Evolutionary conservation across 306 rosid genomes (phyloP), one percentile per base, ranked within the genome.

Genomic region (Cicer chorassanicum): DNA sequence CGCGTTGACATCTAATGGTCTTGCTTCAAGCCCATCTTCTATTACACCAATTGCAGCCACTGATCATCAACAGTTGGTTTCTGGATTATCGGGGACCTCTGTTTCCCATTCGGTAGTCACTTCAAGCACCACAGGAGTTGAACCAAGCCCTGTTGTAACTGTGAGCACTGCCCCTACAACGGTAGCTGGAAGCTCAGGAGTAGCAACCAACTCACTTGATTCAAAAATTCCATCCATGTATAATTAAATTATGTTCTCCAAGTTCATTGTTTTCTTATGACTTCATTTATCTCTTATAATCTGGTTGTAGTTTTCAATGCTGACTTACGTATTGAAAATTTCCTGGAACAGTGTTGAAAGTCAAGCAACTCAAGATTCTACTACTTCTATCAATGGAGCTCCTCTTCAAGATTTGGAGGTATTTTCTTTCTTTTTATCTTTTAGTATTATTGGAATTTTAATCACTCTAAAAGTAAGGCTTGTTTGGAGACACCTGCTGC

Each of bases 351-450:
- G 88, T 75, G 74, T 48, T 48, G 96, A 88, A 76, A 90, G 80
- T 60, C 81, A 80, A 78, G 85, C 86, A 76, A 82, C 96, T 71
- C 89, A 82, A 62, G 93, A 87, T 81, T 80, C 82, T 77, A 74
- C 75, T 74, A 66, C 73, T 76, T 65, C 88, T 60, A 65, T 21
- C 18, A 85, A 85, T 78, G 95, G 90, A 78, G 80, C 90, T 80
- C 84, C 91, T 62, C 71, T 62, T 55, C 89, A 87, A 80, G 92
- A 90, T 83, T 68, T 87, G 50, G 98, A 92, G 99, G 99, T 95
- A 81, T 36, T 76, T 69, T 68, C 11, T 21, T 73, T 59, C 55
- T 14, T 62, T 73, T 16, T 43, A 41, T 24, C 16, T 42, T 81
- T 54, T 63, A n/a, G 14, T 46, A 57, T 56, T 66, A 9, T 71